Evolutionary conservation across 176 grass and related monocot genomes (phyloP).

Genomic region (Oryza nivara): DNA sequence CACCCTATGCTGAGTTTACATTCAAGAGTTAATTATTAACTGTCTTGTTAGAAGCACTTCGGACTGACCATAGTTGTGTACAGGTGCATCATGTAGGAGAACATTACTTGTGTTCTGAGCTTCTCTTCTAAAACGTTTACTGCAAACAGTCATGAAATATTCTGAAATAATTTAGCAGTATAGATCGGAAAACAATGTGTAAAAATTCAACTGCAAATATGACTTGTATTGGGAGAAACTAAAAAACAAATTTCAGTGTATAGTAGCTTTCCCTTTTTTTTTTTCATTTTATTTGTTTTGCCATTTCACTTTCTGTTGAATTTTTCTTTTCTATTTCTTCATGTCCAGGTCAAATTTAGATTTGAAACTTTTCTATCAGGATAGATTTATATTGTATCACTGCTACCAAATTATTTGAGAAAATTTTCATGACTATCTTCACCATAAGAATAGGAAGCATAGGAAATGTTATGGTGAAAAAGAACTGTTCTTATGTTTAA

Average conservation of each 20-base stretch:
- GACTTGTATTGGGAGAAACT: not conserved
- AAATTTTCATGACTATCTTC: not conserved
- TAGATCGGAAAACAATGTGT: not conserved
- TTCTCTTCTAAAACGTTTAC: not conserved
- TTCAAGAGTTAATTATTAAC: slow-evolving; percentile 3
- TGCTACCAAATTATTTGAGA: not conserved
- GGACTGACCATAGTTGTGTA: not conserved
- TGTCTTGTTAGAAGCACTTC: not conserved
- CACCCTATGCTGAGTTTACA: not conserved
- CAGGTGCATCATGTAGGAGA: not conserved
- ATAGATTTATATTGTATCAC: not conserved
- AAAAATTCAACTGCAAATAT: not conserved
- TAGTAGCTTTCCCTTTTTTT: not conserved
- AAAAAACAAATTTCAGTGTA: not conserved
- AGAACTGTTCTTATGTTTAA: too few species aligned
- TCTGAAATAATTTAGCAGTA: not conserved
- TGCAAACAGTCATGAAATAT: not conserved
- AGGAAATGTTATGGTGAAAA: not conserved
- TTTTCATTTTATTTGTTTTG: not conserved
- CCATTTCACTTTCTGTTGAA: too few species aligned
- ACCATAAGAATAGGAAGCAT: not conserved
- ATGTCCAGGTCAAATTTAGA: not conserved
- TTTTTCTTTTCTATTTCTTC: not conserved
- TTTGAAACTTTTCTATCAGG: not conserved
- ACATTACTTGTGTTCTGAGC: not conserved